Base-by-base conservation (phyloP, 106 monocot genomes). In the Posidonia australis region DNA sequence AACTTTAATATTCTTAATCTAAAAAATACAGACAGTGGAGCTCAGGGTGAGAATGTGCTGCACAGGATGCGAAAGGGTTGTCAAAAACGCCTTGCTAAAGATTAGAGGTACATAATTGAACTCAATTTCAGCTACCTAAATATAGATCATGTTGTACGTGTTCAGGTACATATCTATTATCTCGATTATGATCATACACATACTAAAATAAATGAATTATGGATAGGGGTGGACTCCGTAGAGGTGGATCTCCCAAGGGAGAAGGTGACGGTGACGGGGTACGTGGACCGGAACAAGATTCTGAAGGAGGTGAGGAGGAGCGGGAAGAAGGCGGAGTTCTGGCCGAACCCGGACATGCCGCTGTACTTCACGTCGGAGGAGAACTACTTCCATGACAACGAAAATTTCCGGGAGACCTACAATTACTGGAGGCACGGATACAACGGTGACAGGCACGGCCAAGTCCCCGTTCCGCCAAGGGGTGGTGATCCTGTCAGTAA, bases 21-120 rank as follows among this genome's bases (percentile, higher is more conserved):
- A 36, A 4, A 4, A 36, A 36, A 36, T 7, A 36, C 64, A 94
- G 96, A 82, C 78, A 0, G 82, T 87, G 62, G 96, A 90, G 46
- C 82, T 96, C 22, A 82, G 78, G 65, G 96, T 96, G 9, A 77
- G 90, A 74, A 90, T 96, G 96, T 90, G 90, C 57, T 96, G 94
- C 80, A 67, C 76, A 9, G 94, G 94, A 24, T 96, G 94, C 44
- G 90, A 90, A 68, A 77, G 86, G 52, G 82, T 90, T 17, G 90
- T 96, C 42, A 82, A 75, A 62, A 68, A 82, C 45, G 86, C 90
- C 19, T 63, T 96, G 13, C 62, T 60, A 6, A 84, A 84, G 67
- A 76, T 96, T 0, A 76, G 80, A 82, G 94, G 93, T 94, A 75
- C 29, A 51, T 53, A 10, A 0, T 5, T 23, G 3, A 12, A 47